phyloP scores from a whole-genome alignment of 768 basidiomycete genomes.

The Nevesoporus exiguus region DNA sequence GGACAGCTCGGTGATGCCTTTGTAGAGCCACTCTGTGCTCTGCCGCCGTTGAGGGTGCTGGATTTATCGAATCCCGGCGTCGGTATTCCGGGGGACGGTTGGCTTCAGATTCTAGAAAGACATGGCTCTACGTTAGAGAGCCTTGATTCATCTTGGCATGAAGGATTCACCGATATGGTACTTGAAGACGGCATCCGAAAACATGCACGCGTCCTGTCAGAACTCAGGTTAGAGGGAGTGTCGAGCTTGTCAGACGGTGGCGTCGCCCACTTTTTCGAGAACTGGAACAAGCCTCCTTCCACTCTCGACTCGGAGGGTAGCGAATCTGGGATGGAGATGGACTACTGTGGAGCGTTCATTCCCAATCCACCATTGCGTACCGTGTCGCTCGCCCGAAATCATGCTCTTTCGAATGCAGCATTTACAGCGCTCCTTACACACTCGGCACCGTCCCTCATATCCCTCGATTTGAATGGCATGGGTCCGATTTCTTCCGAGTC shows the following conservation, averaged over 20 bases:
- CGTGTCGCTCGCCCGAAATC: conserved; percentile 65
- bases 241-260: conserved; percentile 67
- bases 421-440: conserved; percentile 64
- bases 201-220: conserved; percentile 44
- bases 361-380: conserved; percentile 45
- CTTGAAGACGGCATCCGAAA: conserved; percentile 58
- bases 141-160: conserved; percentile 73
- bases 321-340: conserved; percentile 20
- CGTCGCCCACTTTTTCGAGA: conserved; percentile 63
- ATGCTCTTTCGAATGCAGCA: conserved; percentile 47
- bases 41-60: conserved; percentile 47
- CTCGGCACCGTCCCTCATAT: conserved; percentile 54
- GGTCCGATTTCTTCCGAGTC: conserved; percentile 53
- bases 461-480: conserved; percentile 77
- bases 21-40: conserved; percentile 44
- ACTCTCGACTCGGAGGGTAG: conserved; percentile 8
- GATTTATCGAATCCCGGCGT: conserved; percentile 66
- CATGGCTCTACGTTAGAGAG: conserved; percentile 55
- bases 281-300: conserved; percentile 38
- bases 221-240: conserved; percentile 54
- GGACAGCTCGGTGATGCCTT: conserved; percentile 68
- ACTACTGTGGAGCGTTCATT: conserved; percentile 9
- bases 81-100: conserved; percentile 51
- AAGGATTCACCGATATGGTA: conserved; percentile 54
- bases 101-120: conserved; percentile 51